Percentiles rank a stretch among this genome's conserved stretches.
phyloP scores from a whole-genome alignment of 129 eudicot species.

The Chrysanthemum seticuspe region DNA sequence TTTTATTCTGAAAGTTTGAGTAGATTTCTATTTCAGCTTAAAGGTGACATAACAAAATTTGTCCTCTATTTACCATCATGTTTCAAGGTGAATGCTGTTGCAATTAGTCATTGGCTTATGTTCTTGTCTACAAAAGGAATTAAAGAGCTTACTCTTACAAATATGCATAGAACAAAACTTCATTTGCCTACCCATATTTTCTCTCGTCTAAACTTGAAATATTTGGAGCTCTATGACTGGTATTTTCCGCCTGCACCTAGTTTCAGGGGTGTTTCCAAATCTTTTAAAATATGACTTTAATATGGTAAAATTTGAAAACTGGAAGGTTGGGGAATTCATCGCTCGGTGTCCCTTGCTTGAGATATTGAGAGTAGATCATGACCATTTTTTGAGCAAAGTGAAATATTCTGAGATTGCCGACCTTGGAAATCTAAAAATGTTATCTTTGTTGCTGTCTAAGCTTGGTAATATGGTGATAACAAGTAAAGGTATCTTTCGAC shows the following conservation, averaged over 20 bases:
- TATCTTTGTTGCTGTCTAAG: not conserved
- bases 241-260: not conserved
- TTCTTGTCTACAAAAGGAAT: slow-evolving; percentile 6
- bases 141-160: not conserved
- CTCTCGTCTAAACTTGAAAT: slow-evolving; percentile 15
- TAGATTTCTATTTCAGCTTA: not conserved
- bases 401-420: not conserved
- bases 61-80: slow-evolving; percentile 5
- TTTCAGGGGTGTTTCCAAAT: slow-evolving; percentile 20
- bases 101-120: slow-evolving; percentile 9
- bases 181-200: slow-evolving; percentile 18
- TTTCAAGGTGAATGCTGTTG: not conserved
- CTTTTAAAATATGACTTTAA: slow-evolving; percentile 7
- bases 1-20: not conserved
- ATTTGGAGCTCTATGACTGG: slow-evolving; percentile 12
- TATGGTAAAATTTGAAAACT: not conserved
- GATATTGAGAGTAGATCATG: not conserved
- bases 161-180: not conserved
- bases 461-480: not conserved
- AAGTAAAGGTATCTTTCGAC: not conserved
- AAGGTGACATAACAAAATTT: slow-evolving; percentile 14
- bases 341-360: not conserved
- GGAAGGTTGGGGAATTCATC: not conserved
- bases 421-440: slow-evolving; percentile 8
- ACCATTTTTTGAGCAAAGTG: not conserved